Evolutionary conservation across 2,329 filamentous ascomycete species (phyloP).

Genomic region (Fusarium sterilihyphosum): DNA sequence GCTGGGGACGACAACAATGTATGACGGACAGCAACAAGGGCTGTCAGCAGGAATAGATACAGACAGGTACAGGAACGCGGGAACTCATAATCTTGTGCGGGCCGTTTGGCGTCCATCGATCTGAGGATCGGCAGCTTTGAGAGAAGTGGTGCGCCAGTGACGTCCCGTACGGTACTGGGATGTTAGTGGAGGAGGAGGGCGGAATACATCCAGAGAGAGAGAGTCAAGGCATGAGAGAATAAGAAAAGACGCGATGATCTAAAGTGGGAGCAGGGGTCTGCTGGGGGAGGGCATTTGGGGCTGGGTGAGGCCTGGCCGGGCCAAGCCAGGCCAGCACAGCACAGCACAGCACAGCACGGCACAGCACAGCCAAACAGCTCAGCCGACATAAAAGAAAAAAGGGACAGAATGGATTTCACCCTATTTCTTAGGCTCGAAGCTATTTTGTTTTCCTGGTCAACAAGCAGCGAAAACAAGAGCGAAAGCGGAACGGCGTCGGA

Average conservation of each 20-base stretch:
- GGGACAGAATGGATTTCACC: neutral
- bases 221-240: slow-evolving; percentile 1
- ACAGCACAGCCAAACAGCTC: slow-evolving; percentile 2
- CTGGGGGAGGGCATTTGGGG: slow-evolving; percentile 14
- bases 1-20: neutral
- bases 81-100: slow-evolving; percentile 30
- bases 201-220: neutral
- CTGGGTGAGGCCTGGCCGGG: slow-evolving; percentile 9
- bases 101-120: slow-evolving; percentile 43
- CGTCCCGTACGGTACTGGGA: slow-evolving; percentile 39
- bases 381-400: neutral
- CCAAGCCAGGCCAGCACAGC: neutral
- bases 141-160: slow-evolving; percentile 39
- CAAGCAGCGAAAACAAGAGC: neutral
- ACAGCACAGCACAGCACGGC: neutral
- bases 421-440: neutral
- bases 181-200: slow-evolving; percentile 33
- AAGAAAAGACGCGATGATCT: slow-evolving; percentile 32
- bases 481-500: slow-evolving; percentile 8
- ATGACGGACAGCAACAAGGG: slow-evolving; percentile 13
- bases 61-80: slow-evolving; percentile 25
- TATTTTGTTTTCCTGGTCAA: neutral
- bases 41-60: slow-evolving; percentile 16
- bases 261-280: slow-evolving; percentile 25
- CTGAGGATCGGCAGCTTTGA: slow-evolving; percentile 40